Evolutionary conservation across 2,329 filamentous ascomycete species (phyloP), one percentile per base, ranked within the genome.

Genomic region (Fusarium brevicatenulatum): DNA sequence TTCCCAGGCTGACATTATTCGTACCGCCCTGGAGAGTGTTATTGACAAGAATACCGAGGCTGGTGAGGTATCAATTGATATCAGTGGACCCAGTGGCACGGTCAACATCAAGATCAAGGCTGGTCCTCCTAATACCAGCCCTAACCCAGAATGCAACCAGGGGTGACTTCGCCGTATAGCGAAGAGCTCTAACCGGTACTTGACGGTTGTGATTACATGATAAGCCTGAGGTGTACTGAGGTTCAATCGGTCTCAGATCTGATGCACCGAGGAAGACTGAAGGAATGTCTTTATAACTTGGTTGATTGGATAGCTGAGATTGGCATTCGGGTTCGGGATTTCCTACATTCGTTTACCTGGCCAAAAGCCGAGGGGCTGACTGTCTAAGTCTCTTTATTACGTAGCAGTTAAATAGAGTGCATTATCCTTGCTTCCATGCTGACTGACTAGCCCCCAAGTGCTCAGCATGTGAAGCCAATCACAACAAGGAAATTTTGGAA

Each of bases 161-260:
- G 44, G 19, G 4, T 46, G 15, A 9, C 5, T 21, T 5, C 3
- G 23, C 18, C 0, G 23, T 21, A 28, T 2, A 15, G 18, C 23
- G 12, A 15, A 9, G 23, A 15, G 18, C 1, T 28, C 25, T 13
- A 15, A 8, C 9, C 12, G 6, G 9, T 10, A 28, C 9, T 3
- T 15, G 0, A 10, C 0, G 4, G 5, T 15, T 46, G 4, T 0
- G 4, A 10, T 9, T 46, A 3, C 12, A 46, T 13, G 23, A 46
- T 28, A 21, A 28, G 23, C 5, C 25, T 46, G 25, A 21, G 0
- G 5, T 1, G 5, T 7, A 5, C 9, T 28, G 5, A 4, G 18
- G 5, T 19, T 7, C 9, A 3, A 28, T 46, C 9, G 8, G 18
- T 21, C 23, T 46, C 0, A 10, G 4, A 23, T 13, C 8, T 46